Base-by-base conservation (phyloP, 805 yeast species). In the Lipomyces anomalus region DNA sequence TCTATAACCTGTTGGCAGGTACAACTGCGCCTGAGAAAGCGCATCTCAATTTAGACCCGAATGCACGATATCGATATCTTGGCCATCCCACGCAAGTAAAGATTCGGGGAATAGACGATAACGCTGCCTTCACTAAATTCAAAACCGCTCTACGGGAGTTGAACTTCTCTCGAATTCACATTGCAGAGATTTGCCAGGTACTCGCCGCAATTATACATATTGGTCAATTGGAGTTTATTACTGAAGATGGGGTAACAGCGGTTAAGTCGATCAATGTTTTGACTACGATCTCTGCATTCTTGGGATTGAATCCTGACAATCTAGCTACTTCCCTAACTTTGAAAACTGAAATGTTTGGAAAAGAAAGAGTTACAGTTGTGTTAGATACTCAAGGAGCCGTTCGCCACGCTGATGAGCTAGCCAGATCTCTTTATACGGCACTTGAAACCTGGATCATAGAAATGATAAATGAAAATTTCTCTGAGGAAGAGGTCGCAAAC, bases 1-100 rank as follows among this genome's bases (percentile, higher is more conserved):
- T 78, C 53, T 78, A 78, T 59, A 78, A 75, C 55, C 69, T 78
- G 43, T 62, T 78, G 17, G 70, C 71, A 44, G 82, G 82, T 1
- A 66, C 68, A 40, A 65, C 70, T n/a, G 58, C 61, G 9, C 56
- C 65, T 5, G 70, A 69, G 37, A 62, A 75, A 18, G 57, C 61
- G 4, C 68, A 67, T 28, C 66, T 75, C 40, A 71, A 67, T 4
- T 64, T 77, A 28, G 60, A 59, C 29, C 44, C 60, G 22, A 48
- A 58, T 20, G 67, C 69, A 43, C 64, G 67, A 23, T 68, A 63
- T 56, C 52, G 67, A 23, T 78, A 75, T 57, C 65, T 76, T 30
- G 73, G 71, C 30, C 69, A 68, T 43, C 65, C 65, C 18, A 57
- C 73, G 6, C 68, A 67, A 42, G 57, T 69, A 28, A 63, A 66